Percentiles rank a stretch among this genome's conserved stretches.
phyloP scores from a whole-genome alignment of 768 basidiomycete species.

The Podaxis carcinomalis region DNA sequence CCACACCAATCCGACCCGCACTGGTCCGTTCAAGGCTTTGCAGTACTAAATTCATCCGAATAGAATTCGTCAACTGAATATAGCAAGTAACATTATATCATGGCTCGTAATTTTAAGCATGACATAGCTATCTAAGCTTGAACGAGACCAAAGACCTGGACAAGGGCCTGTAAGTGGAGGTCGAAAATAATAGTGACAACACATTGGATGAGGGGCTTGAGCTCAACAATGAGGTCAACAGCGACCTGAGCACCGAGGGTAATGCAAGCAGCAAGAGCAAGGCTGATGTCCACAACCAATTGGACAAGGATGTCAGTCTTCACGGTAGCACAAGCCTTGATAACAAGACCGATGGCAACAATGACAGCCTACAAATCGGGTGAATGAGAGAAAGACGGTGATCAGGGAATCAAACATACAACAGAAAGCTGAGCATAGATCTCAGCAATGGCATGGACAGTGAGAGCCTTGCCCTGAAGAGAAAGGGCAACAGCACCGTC shows the following conservation, averaged over 20 bases:
- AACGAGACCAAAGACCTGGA: background rate
- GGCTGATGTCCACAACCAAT: constrained; percentile 8
- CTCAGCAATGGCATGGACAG: constrained; percentile 12
- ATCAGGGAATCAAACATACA: constrained; percentile 10
- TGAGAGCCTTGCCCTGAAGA: constrained; percentile 14
- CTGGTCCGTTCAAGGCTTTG: too few species aligned
- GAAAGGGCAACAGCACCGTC: constrained; percentile 6
- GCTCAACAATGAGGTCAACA: background rate
- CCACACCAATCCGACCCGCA: too few species aligned
- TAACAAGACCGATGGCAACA: background rate
- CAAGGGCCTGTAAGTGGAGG: background rate
- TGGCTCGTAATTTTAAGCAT: background rate
- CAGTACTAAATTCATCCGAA: too few species aligned
- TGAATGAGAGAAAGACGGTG: background rate
- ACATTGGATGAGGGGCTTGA: background rate
- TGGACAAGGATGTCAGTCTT: constrained; percentile 11
- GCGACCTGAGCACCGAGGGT: background rate
- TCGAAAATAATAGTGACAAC: background rate
- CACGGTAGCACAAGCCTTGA: constrained; percentile 3
- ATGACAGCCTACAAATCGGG: background rate
- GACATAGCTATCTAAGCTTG: background rate
- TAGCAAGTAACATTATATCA: background rate
- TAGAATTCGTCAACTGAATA: background rate
- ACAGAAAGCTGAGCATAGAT: constrained; percentile 10
- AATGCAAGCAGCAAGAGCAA: constrained; percentile 11